Base-by-base conservation (phyloP, 164 flowering plant genomes). In the Piper betle region DNA sequence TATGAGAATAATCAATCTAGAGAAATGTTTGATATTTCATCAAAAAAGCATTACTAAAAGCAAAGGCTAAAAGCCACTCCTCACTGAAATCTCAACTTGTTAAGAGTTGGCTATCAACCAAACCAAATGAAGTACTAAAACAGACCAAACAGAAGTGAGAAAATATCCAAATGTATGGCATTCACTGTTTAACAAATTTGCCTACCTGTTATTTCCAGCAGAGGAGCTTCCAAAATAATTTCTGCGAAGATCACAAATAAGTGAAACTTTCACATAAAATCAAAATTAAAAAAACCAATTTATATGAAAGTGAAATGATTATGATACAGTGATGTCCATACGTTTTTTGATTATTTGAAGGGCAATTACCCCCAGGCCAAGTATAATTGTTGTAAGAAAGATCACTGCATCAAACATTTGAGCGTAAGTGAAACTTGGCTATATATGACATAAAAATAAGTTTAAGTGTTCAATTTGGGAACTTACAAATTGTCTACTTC, bases 401-500 rank as follows among this genome's bases (percentile, higher is more conserved):
- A 40, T 59, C 61, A 59, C 61, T 59, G 61, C 48, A 8, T 38
- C 40, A 43, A 43, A 43, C 50, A 3, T n/a, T 43, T n/a, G 8
- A 8, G 1, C 50, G 12, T 8, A 15, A 43, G 12, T 8, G 50
- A 3, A 7, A 43, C 50, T 3, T 43, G 3, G 8, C 43, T 9
- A 15, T 10, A 3, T 8, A 43, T 8, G 68, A 53, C 53, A 76
- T 2, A 3, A 7, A n/a, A 43, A 8, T 43, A 8, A 8, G 2
- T 3, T 3, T 6, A 43, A 3, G 50, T 43, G 50, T 4, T 46
- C 17, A 6, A 20, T 18, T 54, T 11, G 61, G 68, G 61, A 57
- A 74, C 85, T 42, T 83, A 83, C 87, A 80, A 57, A 65, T 56
- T 79, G n/a, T 46, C 70, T 48, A 83, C 82, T 11, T 69, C 65